A percentile compares a stretch with the other conserved stretches of the same genome.
These are phyloP conservation scores for Globisporangium polare DNA, from an alignment of 352 stramenopile species.

Conservation along the genomic window DNA sequence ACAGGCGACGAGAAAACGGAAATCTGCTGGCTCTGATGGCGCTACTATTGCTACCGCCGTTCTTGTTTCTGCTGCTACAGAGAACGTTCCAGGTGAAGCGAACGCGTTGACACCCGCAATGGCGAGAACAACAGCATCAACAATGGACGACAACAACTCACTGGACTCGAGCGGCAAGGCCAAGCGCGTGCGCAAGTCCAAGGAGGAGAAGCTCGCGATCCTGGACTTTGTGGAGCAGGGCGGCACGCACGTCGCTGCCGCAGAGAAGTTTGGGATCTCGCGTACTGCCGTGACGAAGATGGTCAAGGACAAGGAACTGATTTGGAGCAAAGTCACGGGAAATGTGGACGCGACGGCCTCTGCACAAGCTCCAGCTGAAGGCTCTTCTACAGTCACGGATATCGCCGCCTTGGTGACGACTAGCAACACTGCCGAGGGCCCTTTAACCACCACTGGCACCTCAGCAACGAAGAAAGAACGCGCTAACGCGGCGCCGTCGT, in stretches of 20 bases:
- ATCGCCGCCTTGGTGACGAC: background rate
- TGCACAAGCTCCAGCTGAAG: background rate
- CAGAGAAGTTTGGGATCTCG: conserved; percentile 56
- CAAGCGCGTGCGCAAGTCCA: conserved; percentile 43
- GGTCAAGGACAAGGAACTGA: conserved; percentile 48
- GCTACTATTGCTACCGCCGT: background rate
- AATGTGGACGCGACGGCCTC: background rate
- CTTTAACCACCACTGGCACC: background rate
- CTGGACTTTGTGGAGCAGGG: conserved; percentile 51
- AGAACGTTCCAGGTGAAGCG: background rate
- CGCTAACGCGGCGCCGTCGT: background rate
- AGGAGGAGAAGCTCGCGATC: conserved; percentile 50
- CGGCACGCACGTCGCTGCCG: conserved; percentile 38
- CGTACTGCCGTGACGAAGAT: conserved; percentile 55
- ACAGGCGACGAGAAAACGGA: conserved; percentile 10
- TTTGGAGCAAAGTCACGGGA: conserved; percentile 15
- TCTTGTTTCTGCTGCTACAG: background rate
- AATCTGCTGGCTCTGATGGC: background rate
- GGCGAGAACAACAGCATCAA: background rate
- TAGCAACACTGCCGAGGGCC: background rate
- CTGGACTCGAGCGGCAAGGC: conserved; percentile 14
- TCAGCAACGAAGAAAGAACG: conserved; percentile 1
- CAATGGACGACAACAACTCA: background rate
- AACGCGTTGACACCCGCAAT: background rate
- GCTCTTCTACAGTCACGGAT: background rate